Percentiles rank a stretch among this genome's conserved stretches.
phyloP scores from a whole-genome alignment of 1,284 basidiomycete species.

The Ganoderma lingzhi region DNA sequence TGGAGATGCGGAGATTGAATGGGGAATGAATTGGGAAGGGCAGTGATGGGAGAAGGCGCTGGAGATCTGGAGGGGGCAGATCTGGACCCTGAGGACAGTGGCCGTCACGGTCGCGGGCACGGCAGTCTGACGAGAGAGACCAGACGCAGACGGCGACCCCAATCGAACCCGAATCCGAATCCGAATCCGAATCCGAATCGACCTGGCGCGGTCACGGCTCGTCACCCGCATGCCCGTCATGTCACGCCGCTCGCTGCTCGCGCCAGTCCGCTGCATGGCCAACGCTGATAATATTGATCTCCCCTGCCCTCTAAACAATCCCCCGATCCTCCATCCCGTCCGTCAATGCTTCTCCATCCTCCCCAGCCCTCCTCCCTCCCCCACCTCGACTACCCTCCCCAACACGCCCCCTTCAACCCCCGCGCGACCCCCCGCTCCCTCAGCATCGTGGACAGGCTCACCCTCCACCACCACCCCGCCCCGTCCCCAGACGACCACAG shows the following conservation, averaged over 20 bases:
- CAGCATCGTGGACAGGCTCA: conserved; percentile 30
- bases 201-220: not conserved
- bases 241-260: conserved; percentile 11
- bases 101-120: conserved; percentile 17
- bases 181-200: not conserved
- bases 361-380: conserved; percentile 27
- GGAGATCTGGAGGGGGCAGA: conserved; percentile 30
- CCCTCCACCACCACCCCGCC: conserved; percentile 18
- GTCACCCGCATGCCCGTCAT: conserved; percentile 4
- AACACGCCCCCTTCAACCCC: conserved; percentile 19
- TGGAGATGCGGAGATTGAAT: conserved; percentile 32
- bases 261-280: conserved; percentile 9
- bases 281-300: conserved; percentile 25
- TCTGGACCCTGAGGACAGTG: conserved; percentile 30
- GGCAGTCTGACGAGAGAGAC: not conserved
- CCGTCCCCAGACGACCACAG: conserved; percentile 14
- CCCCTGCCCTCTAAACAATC: conserved; percentile 13
- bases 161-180: not conserved
- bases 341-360: conserved; percentile 35
- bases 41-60: conserved; percentile 23
- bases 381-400: conserved; percentile 28
- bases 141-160: conserved; percentile 1
- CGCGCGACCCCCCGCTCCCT: conserved; percentile 29
- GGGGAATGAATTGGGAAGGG: conserved; percentile 29
- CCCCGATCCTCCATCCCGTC: conserved; percentile 27